These are phyloP conservation scores for Wallacemonas sp. DNA, from an alignment of 208 protist species.

Conservation along the genomic window DNA sequence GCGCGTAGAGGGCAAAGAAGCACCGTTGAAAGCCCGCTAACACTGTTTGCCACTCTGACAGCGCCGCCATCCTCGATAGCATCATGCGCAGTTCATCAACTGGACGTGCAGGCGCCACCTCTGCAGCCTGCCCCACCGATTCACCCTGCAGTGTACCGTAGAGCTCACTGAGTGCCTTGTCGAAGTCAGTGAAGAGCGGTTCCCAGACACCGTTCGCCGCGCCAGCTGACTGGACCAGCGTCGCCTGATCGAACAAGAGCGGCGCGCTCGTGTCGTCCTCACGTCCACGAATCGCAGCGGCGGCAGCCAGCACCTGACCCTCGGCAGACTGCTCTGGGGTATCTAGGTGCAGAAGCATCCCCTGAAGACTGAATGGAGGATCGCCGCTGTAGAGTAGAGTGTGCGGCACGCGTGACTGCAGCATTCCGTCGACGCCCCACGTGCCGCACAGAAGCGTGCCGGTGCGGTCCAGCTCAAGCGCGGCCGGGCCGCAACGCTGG, in stretches of 20 bases:
- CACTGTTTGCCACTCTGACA: conserved; percentile 31
- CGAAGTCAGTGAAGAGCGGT: conserved; percentile 49
- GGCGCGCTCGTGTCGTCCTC: conserved; percentile 3
- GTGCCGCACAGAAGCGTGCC: conserved; percentile 46
- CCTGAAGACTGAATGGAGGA: conserved; percentile 39
- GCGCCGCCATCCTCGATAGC: conserved; percentile 13
- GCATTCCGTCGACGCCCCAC: conserved; percentile 21
- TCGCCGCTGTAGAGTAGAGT: conserved; percentile 20
- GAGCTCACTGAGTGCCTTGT: conserved; percentile 18
- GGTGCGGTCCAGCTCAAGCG: conserved; percentile 40
- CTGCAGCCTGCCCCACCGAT: not conserved
- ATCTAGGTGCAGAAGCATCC: conserved; percentile 22
- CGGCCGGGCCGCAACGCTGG: conserved; percentile 32
- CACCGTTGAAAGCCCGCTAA: conserved; percentile 48
- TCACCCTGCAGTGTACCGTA: not conserved
- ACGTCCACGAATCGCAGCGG: not conserved
- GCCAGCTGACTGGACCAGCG: conserved; percentile 30
- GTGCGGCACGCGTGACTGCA: conserved; percentile 4
- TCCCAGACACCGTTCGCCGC: conserved; percentile 68
- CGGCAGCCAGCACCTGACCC: conserved; percentile 1
- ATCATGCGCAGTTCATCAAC: not conserved
- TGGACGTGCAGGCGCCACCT: not conserved
- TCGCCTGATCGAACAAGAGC: conserved; percentile 35
- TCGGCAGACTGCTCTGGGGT: conserved; percentile 1
- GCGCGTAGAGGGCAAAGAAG: conserved; percentile 63